phyloP scores from a whole-genome alignment of 805 yeast species.

The Yarrowia yakushimensis region DNA sequence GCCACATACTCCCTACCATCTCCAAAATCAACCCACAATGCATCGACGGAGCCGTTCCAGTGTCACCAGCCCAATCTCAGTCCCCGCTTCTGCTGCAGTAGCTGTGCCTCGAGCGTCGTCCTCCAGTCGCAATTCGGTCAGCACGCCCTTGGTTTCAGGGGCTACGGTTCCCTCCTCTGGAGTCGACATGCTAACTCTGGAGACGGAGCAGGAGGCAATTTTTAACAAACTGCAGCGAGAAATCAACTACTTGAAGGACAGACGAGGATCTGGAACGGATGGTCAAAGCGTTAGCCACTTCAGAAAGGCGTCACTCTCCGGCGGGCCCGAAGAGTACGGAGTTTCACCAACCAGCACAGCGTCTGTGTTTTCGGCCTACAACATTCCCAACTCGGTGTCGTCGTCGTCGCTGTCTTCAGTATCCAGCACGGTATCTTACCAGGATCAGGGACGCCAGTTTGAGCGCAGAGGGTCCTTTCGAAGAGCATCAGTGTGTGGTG shows the following conservation, averaged over 20 bases:
- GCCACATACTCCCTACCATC: background rate
- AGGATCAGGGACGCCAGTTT: slow-evolving; percentile 30
- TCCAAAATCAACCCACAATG: background rate
- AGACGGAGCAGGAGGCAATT: slow-evolving; percentile 71
- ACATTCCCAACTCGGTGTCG: slow-evolving; percentile 28
- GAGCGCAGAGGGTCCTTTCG: slow-evolving; percentile 27
- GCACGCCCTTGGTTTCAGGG: slow-evolving; percentile 3
- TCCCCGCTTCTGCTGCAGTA: background rate
- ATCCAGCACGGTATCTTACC: slow-evolving; percentile 23
- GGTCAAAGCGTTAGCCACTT: slow-evolving; percentile 35
- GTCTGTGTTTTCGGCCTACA: slow-evolving; percentile 3
- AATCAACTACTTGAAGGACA: slow-evolving; percentile 49
- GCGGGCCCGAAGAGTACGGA: slow-evolving; percentile 27
- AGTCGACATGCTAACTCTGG: slow-evolving; percentile 42
- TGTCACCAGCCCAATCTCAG: background rate
- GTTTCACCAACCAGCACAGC: slow-evolving; percentile 25
- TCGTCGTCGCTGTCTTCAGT: slow-evolving; percentile 26
- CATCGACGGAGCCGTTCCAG: slow-evolving; percentile 17
- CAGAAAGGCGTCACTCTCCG: slow-evolving; percentile 34
- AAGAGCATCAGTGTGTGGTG: slow-evolving; percentile 29
- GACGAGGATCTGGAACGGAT: slow-evolving; percentile 34
- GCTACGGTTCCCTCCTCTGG: background rate
- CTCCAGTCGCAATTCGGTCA: background rate
- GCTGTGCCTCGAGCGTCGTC: background rate
- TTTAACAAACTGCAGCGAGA: slow-evolving; percentile 65